Evolutionary conservation across 2,329 filamentous ascomycete species (phyloP).

Genomic region (Trichoderma cornu-damae): DNA sequence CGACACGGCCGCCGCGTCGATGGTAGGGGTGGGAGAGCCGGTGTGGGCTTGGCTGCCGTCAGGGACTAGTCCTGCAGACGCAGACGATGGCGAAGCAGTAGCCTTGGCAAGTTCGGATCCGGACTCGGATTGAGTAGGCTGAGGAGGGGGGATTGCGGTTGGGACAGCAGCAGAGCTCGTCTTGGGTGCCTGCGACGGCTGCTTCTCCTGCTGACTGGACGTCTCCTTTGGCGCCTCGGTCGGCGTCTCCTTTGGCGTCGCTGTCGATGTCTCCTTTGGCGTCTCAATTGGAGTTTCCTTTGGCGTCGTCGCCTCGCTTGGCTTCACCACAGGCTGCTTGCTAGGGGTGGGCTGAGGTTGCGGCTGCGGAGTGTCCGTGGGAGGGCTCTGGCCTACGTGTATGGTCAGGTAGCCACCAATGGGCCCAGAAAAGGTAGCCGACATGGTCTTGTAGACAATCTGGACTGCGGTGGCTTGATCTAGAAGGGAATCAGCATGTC

Average conservation of each 20-base stretch:
- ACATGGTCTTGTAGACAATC: conserved; percentile 41
- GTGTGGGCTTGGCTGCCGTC: conserved; percentile 21
- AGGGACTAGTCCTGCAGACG: conserved; percentile 4
- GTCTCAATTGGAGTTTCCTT: conserved; percentile 18
- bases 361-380: conserved; percentile 19
- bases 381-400: conserved; percentile 20
- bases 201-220: conserved; percentile 7
- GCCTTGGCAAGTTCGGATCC: conserved; percentile 31
- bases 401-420: conserved; percentile 41
- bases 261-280: conserved; percentile 21
- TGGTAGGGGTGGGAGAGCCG: conserved; percentile 23
- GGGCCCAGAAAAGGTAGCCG: conserved; percentile 38
- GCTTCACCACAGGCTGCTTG: conserved; percentile 4
- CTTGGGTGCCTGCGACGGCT: not conserved
- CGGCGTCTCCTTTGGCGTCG: conserved; percentile 11
- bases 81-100: conserved; percentile 23
- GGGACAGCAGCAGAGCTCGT: conserved; percentile 3
- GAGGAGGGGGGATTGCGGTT: conserved; percentile 14
- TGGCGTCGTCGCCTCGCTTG: conserved; percentile 17
- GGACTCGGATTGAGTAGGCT: conserved; percentile 22
- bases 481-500: not conserved
- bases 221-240: conserved; percentile 16
- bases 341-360: conserved; percentile 16
- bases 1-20: conserved; percentile 20
- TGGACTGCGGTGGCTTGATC: conserved; percentile 25